Conservation (phyloP, 148 eudicot genomes). For the Rhododendron vialii region DNA sequence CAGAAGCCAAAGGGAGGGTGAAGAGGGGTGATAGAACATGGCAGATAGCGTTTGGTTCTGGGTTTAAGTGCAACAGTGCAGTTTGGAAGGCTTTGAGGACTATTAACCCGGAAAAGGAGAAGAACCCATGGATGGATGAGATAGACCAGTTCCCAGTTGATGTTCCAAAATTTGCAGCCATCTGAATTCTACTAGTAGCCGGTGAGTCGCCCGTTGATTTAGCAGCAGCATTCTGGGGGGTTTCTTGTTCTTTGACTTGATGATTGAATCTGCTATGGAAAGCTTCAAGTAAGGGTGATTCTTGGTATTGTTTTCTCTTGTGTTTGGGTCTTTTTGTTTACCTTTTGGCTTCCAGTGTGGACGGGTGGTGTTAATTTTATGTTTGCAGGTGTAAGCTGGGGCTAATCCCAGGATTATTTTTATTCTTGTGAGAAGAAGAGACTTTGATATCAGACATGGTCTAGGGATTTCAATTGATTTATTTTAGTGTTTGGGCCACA, state of each 20-base stretch:
- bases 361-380: not conserved
- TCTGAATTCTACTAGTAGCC: conserved; percentile 12
- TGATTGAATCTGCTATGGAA: not conserved
- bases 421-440: not conserved
- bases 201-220: not conserved
- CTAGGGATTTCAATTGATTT: not conserved
- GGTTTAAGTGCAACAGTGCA: conserved; percentile 48
- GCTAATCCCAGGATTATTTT: conserved; percentile 6
- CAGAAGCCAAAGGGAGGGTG: conserved; percentile 48
- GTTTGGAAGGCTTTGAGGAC: conserved; percentile 42
- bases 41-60: conserved; percentile 52
- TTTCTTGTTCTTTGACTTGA: not conserved
- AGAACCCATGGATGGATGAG: conserved; percentile 56
- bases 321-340: not conserved
- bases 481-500: not conserved
- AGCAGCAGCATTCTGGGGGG: not conserved
- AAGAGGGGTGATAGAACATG: conserved; percentile 41
- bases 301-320: not conserved
- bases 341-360: not conserved
- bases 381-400: not conserved
- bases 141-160: conserved; percentile 39
- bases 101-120: conserved; percentile 34
- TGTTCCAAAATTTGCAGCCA: conserved; percentile 37
- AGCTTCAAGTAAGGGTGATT: not conserved
- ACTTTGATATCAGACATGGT: not conserved